Percentiles rank a stretch among this genome's conserved stretches.
phyloP scores from a whole-genome alignment of 2,329 filamentous ascomycete genomes.

The Botryotinia narcissicola region DNA sequence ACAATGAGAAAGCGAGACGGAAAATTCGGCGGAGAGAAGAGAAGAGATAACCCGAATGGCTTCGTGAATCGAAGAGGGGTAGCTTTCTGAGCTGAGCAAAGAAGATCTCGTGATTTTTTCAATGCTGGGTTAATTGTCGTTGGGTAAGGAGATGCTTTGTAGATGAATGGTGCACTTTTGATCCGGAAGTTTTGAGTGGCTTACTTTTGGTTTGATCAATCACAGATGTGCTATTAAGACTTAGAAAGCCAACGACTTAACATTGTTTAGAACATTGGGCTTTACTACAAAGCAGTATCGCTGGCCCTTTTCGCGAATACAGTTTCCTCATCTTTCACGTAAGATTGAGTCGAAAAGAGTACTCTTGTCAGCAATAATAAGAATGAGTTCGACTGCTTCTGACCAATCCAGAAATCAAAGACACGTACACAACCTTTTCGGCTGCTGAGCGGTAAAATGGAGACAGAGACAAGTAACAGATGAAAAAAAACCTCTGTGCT shows the following conservation, averaged over 20 bases:
- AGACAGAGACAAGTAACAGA: neutral
- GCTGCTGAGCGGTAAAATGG: neutral
- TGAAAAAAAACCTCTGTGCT: neutral
- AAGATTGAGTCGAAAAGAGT: neutral
- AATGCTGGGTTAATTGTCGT: neutral
- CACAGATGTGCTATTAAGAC: neutral
- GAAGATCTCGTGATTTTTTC: neutral
- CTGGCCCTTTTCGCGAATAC: neutral
- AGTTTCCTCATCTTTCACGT: neutral
- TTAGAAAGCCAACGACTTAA: neutral
- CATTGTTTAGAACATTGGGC: neutral
- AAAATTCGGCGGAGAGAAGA: neutral
- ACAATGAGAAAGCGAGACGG: neutral
- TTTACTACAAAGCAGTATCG: neutral
- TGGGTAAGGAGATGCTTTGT: neutral
- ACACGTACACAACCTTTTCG: neutral
- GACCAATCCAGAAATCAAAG: neutral
- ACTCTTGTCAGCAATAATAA: neutral
- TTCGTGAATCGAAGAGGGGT: neutral
- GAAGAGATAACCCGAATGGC: neutral
- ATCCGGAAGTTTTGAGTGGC: neutral
- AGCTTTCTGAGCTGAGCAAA: neutral
- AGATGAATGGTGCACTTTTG: neutral
- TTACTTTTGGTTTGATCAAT: no score
- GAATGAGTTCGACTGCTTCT: neutral